These are phyloP conservation scores for Parietaria judaica DNA, from an alignment of 306 rosid species.

Conservation along the genomic window DNA sequence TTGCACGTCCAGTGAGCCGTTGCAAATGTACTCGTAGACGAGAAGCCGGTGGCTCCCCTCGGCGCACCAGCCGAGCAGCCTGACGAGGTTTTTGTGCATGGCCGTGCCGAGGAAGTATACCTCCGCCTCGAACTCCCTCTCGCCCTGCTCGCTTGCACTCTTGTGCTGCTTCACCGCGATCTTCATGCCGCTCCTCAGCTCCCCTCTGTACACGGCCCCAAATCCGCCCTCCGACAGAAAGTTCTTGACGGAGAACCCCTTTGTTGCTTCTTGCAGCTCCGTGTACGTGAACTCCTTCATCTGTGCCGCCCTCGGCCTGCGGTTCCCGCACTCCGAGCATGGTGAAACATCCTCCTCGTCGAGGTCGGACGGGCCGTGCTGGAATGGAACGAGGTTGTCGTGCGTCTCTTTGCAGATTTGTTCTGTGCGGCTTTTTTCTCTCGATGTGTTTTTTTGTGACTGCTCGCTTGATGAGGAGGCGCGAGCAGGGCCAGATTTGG, in stretches of 20 bases:
- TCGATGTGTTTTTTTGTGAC: neutral
- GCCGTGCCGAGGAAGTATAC: constrained; percentile 66
- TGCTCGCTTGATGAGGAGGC: too few species aligned
- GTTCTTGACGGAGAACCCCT: constrained; percentile 43
- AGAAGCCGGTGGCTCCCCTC: constrained; percentile 64
- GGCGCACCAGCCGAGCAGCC: constrained; percentile 72
- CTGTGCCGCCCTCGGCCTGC: constrained; percentile 44
- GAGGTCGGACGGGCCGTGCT: too few species aligned
- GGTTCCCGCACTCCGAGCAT: constrained; percentile 52
- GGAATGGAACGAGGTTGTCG: neutral
- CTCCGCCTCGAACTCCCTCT: constrained; percentile 70
- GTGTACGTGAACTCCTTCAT: constrained; percentile 52
- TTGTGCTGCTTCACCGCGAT: constrained; percentile 81
- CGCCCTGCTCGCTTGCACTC: constrained; percentile 64
- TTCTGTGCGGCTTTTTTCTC: constrained; percentile 15
- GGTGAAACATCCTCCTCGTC: constrained; percentile 28
- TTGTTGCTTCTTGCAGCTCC: constrained; percentile 50
- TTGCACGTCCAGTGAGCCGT: constrained; percentile 74
- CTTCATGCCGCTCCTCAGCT: constrained; percentile 33
- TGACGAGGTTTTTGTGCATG: constrained; percentile 75
- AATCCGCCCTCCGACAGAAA: constrained; percentile 85
- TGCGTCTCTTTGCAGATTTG: constrained; percentile 10
- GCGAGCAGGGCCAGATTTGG: too few species aligned
- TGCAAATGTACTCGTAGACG: constrained; percentile 81
- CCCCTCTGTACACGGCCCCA: constrained; percentile 64